Conservation (phyloP, 257 asterid species). For the Fraxinus quadrangulata region DNA sequence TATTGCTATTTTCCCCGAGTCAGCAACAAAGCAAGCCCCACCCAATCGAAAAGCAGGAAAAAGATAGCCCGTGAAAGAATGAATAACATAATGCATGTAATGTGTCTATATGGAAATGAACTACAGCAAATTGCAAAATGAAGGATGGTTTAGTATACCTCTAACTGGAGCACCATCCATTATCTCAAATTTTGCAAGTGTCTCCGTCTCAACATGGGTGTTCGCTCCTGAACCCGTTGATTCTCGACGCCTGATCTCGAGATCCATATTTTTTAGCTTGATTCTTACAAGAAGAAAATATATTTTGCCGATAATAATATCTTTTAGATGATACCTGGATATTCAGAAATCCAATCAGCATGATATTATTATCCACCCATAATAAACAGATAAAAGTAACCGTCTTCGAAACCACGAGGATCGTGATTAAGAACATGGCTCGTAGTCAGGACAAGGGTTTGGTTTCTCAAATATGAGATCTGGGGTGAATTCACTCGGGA, state of each 20-base stretch:
- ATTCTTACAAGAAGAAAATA: constrained; percentile 95
- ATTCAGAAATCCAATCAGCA: constrained; percentile 33
- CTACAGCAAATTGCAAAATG: neutral
- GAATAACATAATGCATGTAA: neutral
- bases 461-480: neutral
- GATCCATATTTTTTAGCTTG: constrained; percentile 98
- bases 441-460: neutral
- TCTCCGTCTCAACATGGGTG: constrained; percentile 98
- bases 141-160: constrained; percentile 47
- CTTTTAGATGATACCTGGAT: constrained; percentile 94
- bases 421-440: neutral
- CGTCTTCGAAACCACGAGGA: constrained; percentile 1
- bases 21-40: neutral
- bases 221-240: constrained; percentile 94
- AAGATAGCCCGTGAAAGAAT: neutral
- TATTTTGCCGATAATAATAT: constrained; percentile 88
- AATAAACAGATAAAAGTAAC: neutral
- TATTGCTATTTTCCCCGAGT: neutral
- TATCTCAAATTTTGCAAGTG: constrained; percentile 95
- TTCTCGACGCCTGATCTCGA: constrained; percentile 93
- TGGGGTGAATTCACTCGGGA: neutral
- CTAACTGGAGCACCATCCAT: constrained; percentile 99
- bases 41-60: neutral
- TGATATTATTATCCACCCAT: constrained; percentile 7
- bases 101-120: neutral